These are phyloP conservation scores for Macrolepiota fuliginosa DNA, from an alignment of 768 basidiomycete genomes.

Conservation along the genomic window DNA sequence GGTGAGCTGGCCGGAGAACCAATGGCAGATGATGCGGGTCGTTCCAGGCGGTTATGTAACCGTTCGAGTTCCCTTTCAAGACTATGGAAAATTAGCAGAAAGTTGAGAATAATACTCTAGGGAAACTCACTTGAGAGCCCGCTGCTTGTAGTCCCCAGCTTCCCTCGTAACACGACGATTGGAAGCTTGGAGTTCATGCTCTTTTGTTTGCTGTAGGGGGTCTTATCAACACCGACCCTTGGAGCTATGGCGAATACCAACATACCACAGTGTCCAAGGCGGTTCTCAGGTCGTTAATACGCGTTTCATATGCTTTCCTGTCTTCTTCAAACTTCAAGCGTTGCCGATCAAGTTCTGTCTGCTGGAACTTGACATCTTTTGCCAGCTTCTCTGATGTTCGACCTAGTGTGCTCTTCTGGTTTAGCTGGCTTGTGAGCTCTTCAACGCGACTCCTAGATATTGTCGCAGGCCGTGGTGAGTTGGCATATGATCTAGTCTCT, in stretches of 20 bases:
- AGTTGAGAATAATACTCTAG: neutral
- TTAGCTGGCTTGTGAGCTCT: slow-evolving; percentile 63
- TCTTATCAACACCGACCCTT: slow-evolving; percentile 11
- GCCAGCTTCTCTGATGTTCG: slow-evolving; percentile 32
- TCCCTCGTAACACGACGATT: slow-evolving; percentile 80
- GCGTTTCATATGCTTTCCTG: slow-evolving; percentile 53
- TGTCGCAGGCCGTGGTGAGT: slow-evolving; percentile 54
- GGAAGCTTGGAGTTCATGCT: slow-evolving; percentile 61
- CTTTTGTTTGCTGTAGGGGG: slow-evolving; percentile 58
- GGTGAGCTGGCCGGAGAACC: slow-evolving; percentile 6
- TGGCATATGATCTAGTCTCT: slow-evolving; percentile 74
- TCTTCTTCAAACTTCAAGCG: slow-evolving; percentile 65
- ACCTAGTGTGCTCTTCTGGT: slow-evolving; percentile 47
- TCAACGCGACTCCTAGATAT: slow-evolving; percentile 64
- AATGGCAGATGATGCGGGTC: slow-evolving; percentile 14
- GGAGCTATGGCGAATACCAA: slow-evolving; percentile 14
- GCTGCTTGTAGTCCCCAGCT: slow-evolving; percentile 70
- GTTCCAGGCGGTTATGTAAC: slow-evolving; percentile 22
- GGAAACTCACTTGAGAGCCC: slow-evolving; percentile 55
- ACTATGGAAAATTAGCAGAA: slow-evolving; percentile 11
- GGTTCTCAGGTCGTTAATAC: slow-evolving; percentile 54
- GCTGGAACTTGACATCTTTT: slow-evolving; percentile 52
- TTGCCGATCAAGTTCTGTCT: slow-evolving; percentile 62
- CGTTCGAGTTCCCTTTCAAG: slow-evolving; percentile 28
- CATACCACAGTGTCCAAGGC: slow-evolving; percentile 62